These are phyloP conservation scores for Ascochyta lentis DNA, from an alignment of 2,329 filamentous ascomycete species.

Conservation along the genomic window DNA sequence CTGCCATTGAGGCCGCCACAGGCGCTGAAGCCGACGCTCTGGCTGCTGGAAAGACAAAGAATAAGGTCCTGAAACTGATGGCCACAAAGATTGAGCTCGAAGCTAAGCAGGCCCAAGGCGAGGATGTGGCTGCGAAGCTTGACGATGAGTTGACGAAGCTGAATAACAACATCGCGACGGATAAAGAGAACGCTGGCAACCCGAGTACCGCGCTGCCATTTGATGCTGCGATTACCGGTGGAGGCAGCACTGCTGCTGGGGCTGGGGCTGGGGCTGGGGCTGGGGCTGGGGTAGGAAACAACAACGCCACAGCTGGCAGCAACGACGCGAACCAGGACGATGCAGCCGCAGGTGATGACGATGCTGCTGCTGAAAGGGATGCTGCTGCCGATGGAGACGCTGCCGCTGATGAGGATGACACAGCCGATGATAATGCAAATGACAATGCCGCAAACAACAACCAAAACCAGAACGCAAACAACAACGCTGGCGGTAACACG, in stretches of 20 bases:
- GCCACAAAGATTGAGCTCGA: slow-evolving; percentile 60
- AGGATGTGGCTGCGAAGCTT: slow-evolving; percentile 55
- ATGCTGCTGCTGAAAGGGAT: not conserved
- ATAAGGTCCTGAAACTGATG: slow-evolving; percentile 66
- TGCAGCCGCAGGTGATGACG: not conserved
- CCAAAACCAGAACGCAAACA: not conserved
- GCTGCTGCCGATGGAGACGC: not conserved
- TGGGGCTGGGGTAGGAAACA: not conserved
- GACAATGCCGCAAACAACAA: slow-evolving; percentile 1
- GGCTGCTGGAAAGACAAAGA: slow-evolving; percentile 63
- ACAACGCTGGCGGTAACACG: not conserved
- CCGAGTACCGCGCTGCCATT: slow-evolving; percentile 45
- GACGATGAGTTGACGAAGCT: slow-evolving; percentile 60
- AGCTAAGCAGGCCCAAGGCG: slow-evolving; percentile 62
- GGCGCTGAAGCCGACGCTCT: slow-evolving; percentile 55
- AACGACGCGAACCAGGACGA: slow-evolving; percentile 1
- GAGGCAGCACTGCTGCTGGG: slow-evolving; percentile 15
- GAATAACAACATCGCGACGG: slow-evolving; percentile 59
- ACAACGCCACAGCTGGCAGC: not conserved
- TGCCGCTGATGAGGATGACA: not conserved
- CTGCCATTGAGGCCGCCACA: slow-evolving; percentile 58
- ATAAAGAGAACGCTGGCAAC: slow-evolving; percentile 57
- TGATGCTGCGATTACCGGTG: slow-evolving; percentile 36
- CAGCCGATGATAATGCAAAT: not conserved
- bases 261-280: not conserved